Evolutionary conservation across 164 flowering plant genomes (phyloP).

Genomic region (Aristolochia californica): DNA sequence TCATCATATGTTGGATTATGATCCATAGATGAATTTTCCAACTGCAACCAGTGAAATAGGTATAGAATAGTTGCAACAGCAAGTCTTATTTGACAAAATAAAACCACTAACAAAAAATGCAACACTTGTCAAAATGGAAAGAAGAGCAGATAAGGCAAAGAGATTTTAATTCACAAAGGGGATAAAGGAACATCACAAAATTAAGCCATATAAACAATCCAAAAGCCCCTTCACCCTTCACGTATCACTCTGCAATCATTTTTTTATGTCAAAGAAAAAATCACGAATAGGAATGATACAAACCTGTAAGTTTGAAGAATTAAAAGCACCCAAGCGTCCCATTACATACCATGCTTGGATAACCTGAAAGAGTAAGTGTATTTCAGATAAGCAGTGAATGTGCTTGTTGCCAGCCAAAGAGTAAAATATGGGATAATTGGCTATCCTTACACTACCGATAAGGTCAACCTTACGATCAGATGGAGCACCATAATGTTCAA

Average conservation of each 20-base stretch:
- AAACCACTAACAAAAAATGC: no score
- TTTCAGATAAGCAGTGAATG: no score
- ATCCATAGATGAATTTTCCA: slow-evolving; percentile 60
- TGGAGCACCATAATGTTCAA: slow-evolving; percentile 82
- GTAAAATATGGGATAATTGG: no score
- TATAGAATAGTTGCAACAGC: no score
- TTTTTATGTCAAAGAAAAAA: not conserved
- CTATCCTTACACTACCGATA: slow-evolving; percentile 69
- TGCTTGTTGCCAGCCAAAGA: no score
- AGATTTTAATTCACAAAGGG: no score
- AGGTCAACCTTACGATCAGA: slow-evolving; percentile 82
- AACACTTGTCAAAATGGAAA: no score
- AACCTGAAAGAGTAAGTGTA: slow-evolving; percentile 36
- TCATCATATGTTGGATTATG: slow-evolving; percentile 67
- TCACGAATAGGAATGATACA: not conserved
- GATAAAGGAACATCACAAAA: no score
- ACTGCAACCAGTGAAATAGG: slow-evolving; percentile 25
- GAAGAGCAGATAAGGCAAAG: no score
- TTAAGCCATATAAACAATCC: not conserved
- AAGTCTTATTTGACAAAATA: no score
- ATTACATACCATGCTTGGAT: slow-evolving; percentile 90
- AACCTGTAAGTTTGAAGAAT: slow-evolving; percentile 87
- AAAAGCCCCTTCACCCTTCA: not conserved
- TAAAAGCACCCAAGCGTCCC: slow-evolving; percentile 89
- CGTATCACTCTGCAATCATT: not conserved